These are phyloP conservation scores for Exophiala mesophila DNA, from an alignment of 2,329 filamentous ascomycete species.

Conservation along the genomic window DNA sequence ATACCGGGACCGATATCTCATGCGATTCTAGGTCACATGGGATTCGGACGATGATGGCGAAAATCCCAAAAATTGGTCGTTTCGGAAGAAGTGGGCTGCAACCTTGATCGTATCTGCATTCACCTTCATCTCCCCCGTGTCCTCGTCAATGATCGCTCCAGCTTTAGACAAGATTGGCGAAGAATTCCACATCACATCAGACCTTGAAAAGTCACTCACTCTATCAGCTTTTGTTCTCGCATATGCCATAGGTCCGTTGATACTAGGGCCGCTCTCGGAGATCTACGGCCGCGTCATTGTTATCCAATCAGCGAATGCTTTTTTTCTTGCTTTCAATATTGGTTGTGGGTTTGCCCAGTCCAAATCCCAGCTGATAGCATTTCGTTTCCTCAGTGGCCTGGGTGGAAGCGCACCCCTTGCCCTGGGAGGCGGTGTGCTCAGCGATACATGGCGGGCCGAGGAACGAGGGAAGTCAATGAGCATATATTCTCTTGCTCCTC, in stretches of 20 bases:
- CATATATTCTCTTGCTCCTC: conserved; percentile 58
- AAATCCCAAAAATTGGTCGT: conserved; percentile 52
- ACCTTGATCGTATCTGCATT: conserved; percentile 53
- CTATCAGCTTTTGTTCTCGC: conserved; percentile 55
- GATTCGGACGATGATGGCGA: conserved; percentile 48
- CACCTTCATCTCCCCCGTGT: conserved; percentile 60
- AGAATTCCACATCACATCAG: conserved; percentile 50
- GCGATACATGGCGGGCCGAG: conserved; percentile 57
- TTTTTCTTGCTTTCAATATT: conserved; percentile 56
- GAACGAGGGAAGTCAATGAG: conserved; percentile 59
- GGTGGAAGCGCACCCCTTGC: conserved; percentile 55
- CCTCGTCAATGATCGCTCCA: conserved; percentile 56
- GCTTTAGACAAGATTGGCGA: conserved; percentile 48
- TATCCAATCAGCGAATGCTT: conserved; percentile 51
- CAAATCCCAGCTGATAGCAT: conserved; percentile 52
- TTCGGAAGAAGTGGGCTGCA: conserved; percentile 53
- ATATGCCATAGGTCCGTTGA: conserved; percentile 50
- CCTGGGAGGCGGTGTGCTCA: conserved; percentile 47
- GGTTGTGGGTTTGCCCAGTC: conserved; percentile 54
- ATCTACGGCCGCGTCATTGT: conserved; percentile 53
- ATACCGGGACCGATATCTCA: no score
- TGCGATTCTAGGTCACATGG: conserved; percentile 45
- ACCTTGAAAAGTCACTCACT: conserved; percentile 43
- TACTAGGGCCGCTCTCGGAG: conserved; percentile 51
- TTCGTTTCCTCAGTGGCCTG: conserved; percentile 55